A percentile compares a stretch with the other conserved stretches of the same genome.
These are phyloP conservation scores for Candida methanosorbosa DNA, from an alignment of 805 yeast species.

Conservation along the genomic window DNA sequence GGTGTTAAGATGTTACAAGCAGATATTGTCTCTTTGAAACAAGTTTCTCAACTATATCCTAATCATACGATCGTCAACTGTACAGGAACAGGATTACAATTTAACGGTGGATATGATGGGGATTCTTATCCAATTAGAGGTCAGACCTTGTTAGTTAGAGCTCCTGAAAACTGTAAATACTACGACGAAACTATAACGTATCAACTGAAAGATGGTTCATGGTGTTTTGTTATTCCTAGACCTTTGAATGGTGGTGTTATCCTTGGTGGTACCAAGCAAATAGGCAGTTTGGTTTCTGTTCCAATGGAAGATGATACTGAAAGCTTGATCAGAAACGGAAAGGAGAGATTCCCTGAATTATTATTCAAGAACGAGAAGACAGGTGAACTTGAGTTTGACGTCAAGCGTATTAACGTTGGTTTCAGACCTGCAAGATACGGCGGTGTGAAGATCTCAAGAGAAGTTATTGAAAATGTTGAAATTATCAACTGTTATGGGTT, in stretches of 20 bases:
- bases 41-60: slow-evolving; percentile 26
- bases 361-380: slow-evolving; percentile 24
- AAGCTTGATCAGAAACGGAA: slow-evolving; percentile 33
- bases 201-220: slow-evolving; percentile 13
- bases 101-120: slow-evolving; percentile 44
- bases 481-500: slow-evolving; percentile 72
- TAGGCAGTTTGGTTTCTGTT: slow-evolving; percentile 24
- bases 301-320: slow-evolving; percentile 39
- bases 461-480: slow-evolving; percentile 10
- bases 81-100: slow-evolving; percentile 50
- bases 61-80: slow-evolving; percentile 40
- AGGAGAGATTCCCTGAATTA: slow-evolving; percentile 41
- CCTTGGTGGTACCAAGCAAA: slow-evolving; percentile 62
- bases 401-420: slow-evolving; percentile 50
- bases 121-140: slow-evolving; percentile 47
- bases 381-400: slow-evolving; percentile 28
- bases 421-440: slow-evolving; percentile 58
- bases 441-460: slow-evolving; percentile 32
- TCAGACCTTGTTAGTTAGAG: slow-evolving; percentile 49
- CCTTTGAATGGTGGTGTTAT: slow-evolving; percentile 53
- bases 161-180: slow-evolving; percentile 33
- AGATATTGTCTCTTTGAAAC: slow-evolving; percentile 27
- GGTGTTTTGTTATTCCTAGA: slow-evolving; percentile 52
- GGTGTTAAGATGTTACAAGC: slow-evolving; percentile 28
- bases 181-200: slow-evolving; percentile 43